Conservation (phyloP, 495 filamentous ascomycete genomes). For the Penicillium verhagenii region DNA sequence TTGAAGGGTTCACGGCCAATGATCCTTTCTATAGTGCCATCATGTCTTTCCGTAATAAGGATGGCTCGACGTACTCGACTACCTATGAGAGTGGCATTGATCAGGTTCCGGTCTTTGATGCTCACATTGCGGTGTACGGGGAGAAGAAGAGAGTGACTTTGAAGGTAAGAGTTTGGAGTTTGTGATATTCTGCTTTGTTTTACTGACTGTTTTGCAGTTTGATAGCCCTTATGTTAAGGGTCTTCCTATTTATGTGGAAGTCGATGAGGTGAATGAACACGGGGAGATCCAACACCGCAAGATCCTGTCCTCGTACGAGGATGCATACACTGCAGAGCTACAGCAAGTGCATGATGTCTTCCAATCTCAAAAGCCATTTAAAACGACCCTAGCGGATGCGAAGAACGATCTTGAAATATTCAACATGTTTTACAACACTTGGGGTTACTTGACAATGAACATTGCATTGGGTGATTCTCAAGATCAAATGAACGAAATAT, state of each 20-base stretch:
- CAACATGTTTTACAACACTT: conserved; percentile 22
- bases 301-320: conserved; percentile 44
- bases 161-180: neutral
- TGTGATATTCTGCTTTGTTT: neutral
- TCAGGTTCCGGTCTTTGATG: conserved; percentile 40
- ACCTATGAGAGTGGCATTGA: conserved; percentile 24
- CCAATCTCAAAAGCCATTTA: conserved; percentile 40
- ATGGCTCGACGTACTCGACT: conserved; percentile 9
- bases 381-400: conserved; percentile 47
- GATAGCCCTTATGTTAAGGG: conserved; percentile 54
- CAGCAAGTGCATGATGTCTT: conserved; percentile 41
- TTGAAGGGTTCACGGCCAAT: conserved; percentile 34
- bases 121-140: conserved; percentile 46
- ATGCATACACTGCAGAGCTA: conserved; percentile 51
- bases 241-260: conserved; percentile 42
- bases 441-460: no score
- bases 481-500: no score
- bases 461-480: no score
- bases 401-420: conserved; percentile 43
- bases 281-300: conserved; percentile 27
- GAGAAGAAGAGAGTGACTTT: conserved; percentile 32
- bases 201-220: conserved; percentile 31
- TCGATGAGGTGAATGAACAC: conserved; percentile 40
- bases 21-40: conserved; percentile 37
- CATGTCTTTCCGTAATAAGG: conserved; percentile 24